Percentiles rank a stretch among this genome's conserved stretches.
phyloP scores from a whole-genome alignment of 805 yeast species.

The Metschnikowia lachancei region DNA sequence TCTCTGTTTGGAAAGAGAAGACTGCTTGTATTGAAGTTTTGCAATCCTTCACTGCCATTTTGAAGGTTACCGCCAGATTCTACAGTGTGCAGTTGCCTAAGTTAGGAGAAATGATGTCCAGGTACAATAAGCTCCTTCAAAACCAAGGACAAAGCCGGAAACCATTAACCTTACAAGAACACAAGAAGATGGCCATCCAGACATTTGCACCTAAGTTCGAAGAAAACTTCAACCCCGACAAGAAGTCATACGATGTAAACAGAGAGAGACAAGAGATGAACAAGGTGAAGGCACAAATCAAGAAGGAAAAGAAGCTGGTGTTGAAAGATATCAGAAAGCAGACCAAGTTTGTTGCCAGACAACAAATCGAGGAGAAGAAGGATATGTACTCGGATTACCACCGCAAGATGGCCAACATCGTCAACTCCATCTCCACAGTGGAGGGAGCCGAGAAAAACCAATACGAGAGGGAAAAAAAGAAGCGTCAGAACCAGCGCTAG shows the following conservation, averaged over 20 bases:
- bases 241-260: conserved; percentile 85
- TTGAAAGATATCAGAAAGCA: conserved; percentile 90
- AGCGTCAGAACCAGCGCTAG: conserved; percentile 45
- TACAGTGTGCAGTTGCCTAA: conserved; percentile 31
- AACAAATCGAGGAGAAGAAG: conserved; percentile 77
- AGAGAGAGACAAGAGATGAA: conserved; percentile 75
- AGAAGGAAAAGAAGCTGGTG: conserved; percentile 87
- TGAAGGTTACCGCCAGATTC: conserved; percentile 39
- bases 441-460: conserved; percentile 95
- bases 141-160: conserved; percentile 30
- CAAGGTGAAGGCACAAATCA: conserved; percentile 80
- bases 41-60: conserved; percentile 43
- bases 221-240: conserved; percentile 94
- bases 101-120: conserved; percentile 37
- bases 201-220: conserved; percentile 88
- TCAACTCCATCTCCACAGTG: conserved; percentile 82
- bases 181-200: conserved; percentile 79
- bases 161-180: conserved; percentile 80
- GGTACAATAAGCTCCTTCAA: conserved; percentile 45
- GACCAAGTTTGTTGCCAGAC: conserved; percentile 80
- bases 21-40: conserved; percentile 60
- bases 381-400: conserved; percentile 76
- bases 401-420: conserved; percentile 81
- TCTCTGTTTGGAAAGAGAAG: conserved; percentile 58
- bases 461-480: conserved; percentile 81